Conservation (phyloP, 2,329 filamentous ascomycete species). For the Alternaria consortialis region DNA sequence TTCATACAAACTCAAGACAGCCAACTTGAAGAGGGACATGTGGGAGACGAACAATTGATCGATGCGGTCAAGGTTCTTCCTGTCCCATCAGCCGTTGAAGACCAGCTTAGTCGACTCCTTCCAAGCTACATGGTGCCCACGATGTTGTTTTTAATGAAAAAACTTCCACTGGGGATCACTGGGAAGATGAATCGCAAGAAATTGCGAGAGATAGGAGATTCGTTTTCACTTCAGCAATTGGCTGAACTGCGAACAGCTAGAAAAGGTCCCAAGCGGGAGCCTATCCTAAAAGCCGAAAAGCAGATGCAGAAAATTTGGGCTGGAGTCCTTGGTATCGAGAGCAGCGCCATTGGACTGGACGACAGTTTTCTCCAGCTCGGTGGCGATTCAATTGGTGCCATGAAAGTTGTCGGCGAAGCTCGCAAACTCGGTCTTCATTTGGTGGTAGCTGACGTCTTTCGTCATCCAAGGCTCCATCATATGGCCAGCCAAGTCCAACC, state of each 20-base stretch:
- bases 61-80: no score
- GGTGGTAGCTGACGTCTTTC: background rate
- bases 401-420: background rate
- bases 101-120: conserved; percentile 8
- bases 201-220: conserved; percentile 26
- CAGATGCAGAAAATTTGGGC: background rate
- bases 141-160: conserved; percentile 55
- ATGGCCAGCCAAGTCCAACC: no score
- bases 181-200: conserved; percentile 50
- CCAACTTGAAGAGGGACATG: no score
- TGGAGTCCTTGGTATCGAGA: background rate
- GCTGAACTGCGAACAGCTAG: background rate
- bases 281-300: background rate
- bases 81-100: background rate
- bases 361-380: background rate
- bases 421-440: background rate
- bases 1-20: background rate
- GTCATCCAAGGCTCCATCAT: background rate
- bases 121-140: conserved; percentile 54
- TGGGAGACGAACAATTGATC: no score
- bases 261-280: background rate
- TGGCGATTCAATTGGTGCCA: background rate
- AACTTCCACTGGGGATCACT: conserved; percentile 56
- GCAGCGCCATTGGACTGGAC: background rate
- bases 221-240: background rate